These are phyloP conservation scores for Protea cynaroides DNA, from an alignment of 164 flowering plant genomes.

Conservation along the genomic window DNA sequence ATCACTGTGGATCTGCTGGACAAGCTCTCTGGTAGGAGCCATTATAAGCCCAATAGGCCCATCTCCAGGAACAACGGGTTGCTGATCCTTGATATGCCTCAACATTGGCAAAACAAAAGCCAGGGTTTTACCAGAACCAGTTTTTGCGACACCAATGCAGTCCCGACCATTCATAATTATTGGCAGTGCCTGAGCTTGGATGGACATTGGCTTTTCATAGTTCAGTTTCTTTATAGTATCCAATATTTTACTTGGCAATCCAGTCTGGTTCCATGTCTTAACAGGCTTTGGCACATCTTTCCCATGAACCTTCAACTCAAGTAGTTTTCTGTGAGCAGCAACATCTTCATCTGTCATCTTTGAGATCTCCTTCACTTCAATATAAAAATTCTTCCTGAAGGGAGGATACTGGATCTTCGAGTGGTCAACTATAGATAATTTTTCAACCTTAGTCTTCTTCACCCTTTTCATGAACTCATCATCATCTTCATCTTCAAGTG, in stretches of 20 bases:
- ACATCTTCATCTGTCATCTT: conserved; percentile 84
- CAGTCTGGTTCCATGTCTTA: conserved; percentile 85
- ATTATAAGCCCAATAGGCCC: conserved; percentile 93
- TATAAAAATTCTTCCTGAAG: conserved; percentile 84
- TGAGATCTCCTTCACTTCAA: conserved; percentile 80
- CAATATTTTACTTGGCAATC: conserved; percentile 65
- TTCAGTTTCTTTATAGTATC: conserved; percentile 76
- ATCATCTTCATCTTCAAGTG: conserved; percentile 81
- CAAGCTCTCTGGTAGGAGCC: conserved; percentile 99
- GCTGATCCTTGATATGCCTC: conserved; percentile 97
- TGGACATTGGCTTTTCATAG: conserved; percentile 90
- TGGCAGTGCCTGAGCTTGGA: conserved; percentile 92
- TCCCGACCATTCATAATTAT: conserved; percentile 95
- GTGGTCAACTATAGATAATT: conserved; percentile 84
- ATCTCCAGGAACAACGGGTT: conserved; percentile 78
- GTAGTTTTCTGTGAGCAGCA: conserved; percentile 59
- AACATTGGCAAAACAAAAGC: conserved; percentile 97
- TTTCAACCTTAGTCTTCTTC: conserved; percentile 93
- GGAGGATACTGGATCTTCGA: conserved; percentile 78
- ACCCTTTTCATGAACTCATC: conserved; percentile 95
- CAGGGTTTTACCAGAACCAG: conserved; percentile 94
- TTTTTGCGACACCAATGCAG: conserved; percentile 93
- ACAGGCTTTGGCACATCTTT: conserved; percentile 92
- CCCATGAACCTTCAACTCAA: conserved; percentile 89
- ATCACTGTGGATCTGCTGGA: conserved; percentile 91